These are phyloP conservation scores for Gastrodia elata DNA, from an alignment of 106 monocot species.

Conservation along the genomic window DNA sequence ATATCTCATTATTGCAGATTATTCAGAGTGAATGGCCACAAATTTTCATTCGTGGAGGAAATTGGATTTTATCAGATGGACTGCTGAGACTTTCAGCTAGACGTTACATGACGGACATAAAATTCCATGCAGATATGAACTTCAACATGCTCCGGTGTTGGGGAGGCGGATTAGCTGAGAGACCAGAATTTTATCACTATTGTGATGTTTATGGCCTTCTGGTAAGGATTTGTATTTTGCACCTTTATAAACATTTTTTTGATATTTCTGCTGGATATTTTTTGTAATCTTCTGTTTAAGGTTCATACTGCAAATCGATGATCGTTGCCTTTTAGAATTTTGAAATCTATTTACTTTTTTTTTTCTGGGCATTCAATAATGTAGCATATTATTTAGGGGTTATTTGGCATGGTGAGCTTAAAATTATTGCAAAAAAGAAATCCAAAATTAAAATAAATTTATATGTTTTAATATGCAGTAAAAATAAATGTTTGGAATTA, in stretches of 20 bases:
- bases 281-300: background rate
- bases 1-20: conserved; percentile 35
- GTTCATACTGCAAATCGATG: background rate
- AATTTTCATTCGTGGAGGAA: conserved; percentile 91
- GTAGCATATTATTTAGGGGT: background rate
- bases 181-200: conserved; percentile 91
- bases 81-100: conserved; percentile 68
- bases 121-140: conserved; percentile 97
- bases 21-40: conserved; percentile 82
- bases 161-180: conserved; percentile 95
- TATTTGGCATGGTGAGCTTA: no score
- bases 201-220: conserved; percentile 94
- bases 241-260: background rate
- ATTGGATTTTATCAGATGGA: conserved; percentile 96
- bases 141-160: conserved; percentile 98
- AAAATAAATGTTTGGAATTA: background rate
- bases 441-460: background rate
- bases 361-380: background rate
- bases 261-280: background rate
- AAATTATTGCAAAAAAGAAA: background rate
- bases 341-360: background rate
- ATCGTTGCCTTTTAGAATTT: background rate
- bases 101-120: conserved; percentile 78
- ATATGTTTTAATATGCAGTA: no score
- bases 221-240: conserved; percentile 34